Percentiles rank a stretch among this genome's conserved stretches.
These are phyloP conservation scores for Discostella stelligeroides DNA, from an alignment of 108 stramenopile species.

Conservation along the genomic window DNA sequence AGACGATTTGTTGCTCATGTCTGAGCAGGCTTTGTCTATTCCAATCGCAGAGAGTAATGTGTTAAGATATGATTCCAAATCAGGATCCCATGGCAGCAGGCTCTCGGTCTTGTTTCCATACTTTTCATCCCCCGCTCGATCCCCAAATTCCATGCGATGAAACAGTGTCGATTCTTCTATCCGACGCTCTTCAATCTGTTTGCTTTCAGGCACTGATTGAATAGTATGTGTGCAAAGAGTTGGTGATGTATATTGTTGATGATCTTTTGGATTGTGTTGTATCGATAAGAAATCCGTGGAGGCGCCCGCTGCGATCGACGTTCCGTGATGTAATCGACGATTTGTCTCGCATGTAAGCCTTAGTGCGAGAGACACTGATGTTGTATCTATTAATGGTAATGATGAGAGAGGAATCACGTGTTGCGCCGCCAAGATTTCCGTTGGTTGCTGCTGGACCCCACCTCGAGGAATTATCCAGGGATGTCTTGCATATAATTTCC, in stretches of 20 bases:
- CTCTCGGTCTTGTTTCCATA: slow-evolving; percentile 1
- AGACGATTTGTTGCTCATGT: background rate
- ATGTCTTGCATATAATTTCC: too few relatives aligned
- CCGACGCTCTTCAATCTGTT: slow-evolving; percentile 16
- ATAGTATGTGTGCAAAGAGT: slow-evolving; percentile 3
- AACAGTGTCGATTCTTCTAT: slow-evolving; percentile 38
- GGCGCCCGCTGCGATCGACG: background rate
- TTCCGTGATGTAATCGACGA: slow-evolving; percentile 31
- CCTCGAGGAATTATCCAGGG: slow-evolving; percentile 5
- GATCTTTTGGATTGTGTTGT: slow-evolving; percentile 4
- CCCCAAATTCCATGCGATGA: slow-evolving; percentile 17
- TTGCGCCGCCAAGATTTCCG: too few relatives aligned
- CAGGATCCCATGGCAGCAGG: slow-evolving; percentile 36
- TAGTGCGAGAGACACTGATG: slow-evolving; percentile 38
- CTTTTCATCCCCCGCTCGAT: slow-evolving; percentile 1
- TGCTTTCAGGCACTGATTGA: slow-evolving; percentile 10
- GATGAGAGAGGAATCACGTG: background rate
- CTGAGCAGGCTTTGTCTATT: slow-evolving; percentile 6
- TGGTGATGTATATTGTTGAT: slow-evolving; percentile 10
- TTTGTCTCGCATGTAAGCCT: slow-evolving; percentile 49
- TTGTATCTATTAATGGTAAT: slow-evolving; percentile 35
- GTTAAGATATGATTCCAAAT: slow-evolving; percentile 31
- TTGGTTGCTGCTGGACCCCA: too few relatives aligned
- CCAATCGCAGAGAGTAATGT: slow-evolving; percentile 34
- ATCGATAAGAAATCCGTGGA: background rate